Evolutionary conservation across 2,329 filamentous ascomycete genomes (phyloP).

Genomic region (Curvularia verruculosa): DNA sequence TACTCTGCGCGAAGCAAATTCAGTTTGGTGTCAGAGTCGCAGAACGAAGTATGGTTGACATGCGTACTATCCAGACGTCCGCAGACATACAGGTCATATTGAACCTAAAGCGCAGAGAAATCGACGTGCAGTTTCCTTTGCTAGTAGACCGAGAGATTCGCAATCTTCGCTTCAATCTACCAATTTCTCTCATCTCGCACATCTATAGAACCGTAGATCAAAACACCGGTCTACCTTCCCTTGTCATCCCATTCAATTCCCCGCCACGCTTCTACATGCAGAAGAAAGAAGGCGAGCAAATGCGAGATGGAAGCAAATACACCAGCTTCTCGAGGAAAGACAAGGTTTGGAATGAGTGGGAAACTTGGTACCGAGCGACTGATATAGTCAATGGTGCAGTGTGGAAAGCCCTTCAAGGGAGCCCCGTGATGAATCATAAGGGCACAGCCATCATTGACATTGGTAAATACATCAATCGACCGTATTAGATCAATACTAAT

Average conservation of each 20-base stretch:
- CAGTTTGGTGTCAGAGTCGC: slow-evolving; percentile 67
- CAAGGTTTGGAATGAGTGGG: slow-evolving; percentile 60
- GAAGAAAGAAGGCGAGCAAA: slow-evolving; percentile 14
- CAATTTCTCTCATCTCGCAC: slow-evolving; percentile 53
- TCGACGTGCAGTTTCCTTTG: slow-evolving; percentile 56
- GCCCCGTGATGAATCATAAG: slow-evolving; percentile 49
- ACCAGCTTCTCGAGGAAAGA: slow-evolving; percentile 28
- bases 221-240: slow-evolving; percentile 4
- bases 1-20: slow-evolving; percentile 52
- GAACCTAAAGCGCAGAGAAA: slow-evolving; percentile 52
- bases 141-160: slow-evolving; percentile 17
- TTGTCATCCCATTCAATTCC: slow-evolving; percentile 45
- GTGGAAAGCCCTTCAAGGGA: slow-evolving; percentile 20
- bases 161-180: slow-evolving; percentile 53
- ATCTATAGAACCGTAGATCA: slow-evolving; percentile 42
- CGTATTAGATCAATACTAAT: background rate
- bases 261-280: slow-evolving; percentile 55
- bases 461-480: slow-evolving; percentile 47
- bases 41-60: slow-evolving; percentile 63
- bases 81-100: slow-evolving; percentile 47
- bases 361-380: slow-evolving; percentile 69
- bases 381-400: slow-evolving; percentile 59
- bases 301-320: slow-evolving; percentile 14
- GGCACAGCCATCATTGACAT: slow-evolving; percentile 63
- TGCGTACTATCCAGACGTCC: slow-evolving; percentile 55